phyloP scores from a whole-genome alignment of 805 yeast genomes.

The Saccharomycopsis javanensis region DNA sequence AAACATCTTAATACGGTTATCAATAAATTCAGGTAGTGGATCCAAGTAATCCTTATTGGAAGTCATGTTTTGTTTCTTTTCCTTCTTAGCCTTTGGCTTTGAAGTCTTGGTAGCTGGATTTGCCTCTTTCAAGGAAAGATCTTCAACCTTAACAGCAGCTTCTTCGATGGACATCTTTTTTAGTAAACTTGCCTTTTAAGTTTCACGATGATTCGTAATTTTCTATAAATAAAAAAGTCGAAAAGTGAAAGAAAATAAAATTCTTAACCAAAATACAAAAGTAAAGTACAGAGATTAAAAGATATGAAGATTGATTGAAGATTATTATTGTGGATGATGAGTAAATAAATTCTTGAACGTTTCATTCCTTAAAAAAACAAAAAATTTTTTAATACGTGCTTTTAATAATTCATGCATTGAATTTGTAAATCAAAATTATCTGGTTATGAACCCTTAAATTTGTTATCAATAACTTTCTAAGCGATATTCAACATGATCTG shows the following conservation, averaged over 20 bases:
- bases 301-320: too few species aligned
- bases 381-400: too few species aligned
- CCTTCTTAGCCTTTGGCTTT: slow-evolving; percentile 31
- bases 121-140: slow-evolving; percentile 15
- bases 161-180: slow-evolving; percentile 28
- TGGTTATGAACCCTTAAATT: not conserved
- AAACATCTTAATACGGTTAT: slow-evolving; percentile 66
- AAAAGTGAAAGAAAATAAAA: not conserved
- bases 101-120: not conserved
- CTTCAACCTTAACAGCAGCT: slow-evolving; percentile 40
- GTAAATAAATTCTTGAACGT: not conserved
- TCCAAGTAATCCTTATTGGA: slow-evolving; percentile 40
- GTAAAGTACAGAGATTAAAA: too few species aligned
- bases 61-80: slow-evolving; percentile 28
- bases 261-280: too few species aligned
- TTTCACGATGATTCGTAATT: not conserved
- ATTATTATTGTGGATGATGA: too few species aligned
- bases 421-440: too few species aligned
- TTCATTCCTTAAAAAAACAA: not conserved
- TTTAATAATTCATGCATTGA: too few species aligned
- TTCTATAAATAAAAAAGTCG: not conserved
- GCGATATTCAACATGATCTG: not conserved
- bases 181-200: not conserved
- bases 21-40: slow-evolving; percentile 80
- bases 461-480: not conserved